These are phyloP conservation scores for sunflower (Helianthus annuus) DNA, from an alignment of 129 eudicot genomes.

Conservation along the genomic window DNA sequence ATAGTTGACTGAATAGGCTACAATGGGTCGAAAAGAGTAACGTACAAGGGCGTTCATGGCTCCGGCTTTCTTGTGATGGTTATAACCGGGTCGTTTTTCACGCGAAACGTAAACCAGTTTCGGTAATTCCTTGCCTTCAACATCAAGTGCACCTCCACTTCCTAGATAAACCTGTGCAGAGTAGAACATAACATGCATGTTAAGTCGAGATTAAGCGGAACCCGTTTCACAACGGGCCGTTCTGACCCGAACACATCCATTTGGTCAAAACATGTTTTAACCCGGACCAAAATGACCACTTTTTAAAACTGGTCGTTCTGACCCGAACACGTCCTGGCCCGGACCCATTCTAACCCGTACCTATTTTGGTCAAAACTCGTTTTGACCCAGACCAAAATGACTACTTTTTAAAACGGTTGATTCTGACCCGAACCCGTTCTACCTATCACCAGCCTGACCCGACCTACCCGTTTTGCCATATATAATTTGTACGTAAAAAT, in stretches of 20 bases:
- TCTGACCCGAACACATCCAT: background rate
- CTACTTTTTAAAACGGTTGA: too few relatives aligned
- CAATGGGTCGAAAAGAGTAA: background rate
- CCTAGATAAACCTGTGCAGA: conserved; percentile 79
- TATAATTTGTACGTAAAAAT: too few relatives aligned
- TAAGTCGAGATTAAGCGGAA: background rate
- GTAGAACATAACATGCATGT: background rate
- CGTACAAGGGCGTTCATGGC: conserved; percentile 94
- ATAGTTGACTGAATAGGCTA: background rate
- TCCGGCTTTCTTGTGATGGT: conserved; percentile 97
- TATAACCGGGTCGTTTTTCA: conserved; percentile 95
- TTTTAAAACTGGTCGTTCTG: too few relatives aligned
- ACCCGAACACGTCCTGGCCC: too few relatives aligned
- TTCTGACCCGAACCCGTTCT: too few relatives aligned
- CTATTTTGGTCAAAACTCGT: too few relatives aligned
- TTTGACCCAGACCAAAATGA: too few relatives aligned
- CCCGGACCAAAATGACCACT: too few relatives aligned
- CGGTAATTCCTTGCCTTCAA: conserved; percentile 91
- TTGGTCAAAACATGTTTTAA: too few relatives aligned
- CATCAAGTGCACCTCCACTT: conserved; percentile 91
- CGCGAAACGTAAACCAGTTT: conserved; percentile 86
- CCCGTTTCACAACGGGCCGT: background rate
- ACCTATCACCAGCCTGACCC: too few relatives aligned
- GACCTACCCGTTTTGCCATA: too few relatives aligned
- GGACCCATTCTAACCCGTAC: too few relatives aligned